Evolutionary conservation across 2,329 filamentous ascomycete species (phyloP), one percentile per base, ranked within the genome.

Genomic region (Xylaria sp.): DNA sequence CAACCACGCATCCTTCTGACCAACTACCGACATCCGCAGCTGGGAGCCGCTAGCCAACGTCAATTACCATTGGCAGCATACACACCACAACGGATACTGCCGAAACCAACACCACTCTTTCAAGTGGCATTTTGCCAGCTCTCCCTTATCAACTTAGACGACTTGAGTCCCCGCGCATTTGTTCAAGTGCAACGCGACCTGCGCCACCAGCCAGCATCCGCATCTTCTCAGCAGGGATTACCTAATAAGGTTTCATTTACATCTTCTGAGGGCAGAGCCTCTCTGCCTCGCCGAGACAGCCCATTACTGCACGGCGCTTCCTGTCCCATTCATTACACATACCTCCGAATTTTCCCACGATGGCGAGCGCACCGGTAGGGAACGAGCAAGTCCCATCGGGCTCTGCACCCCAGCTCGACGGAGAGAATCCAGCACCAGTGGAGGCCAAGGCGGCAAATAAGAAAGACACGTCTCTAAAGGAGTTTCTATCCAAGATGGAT

Each of bases 401-500:
- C 14, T 72, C 68, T n/a, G 69, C 72, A 4, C 73, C 74, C 50
- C 74, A 76, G 67, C 65, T 55, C 48, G 74, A 78, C 45, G 73
- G 70, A 24, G 70, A 72, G 12, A 66, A 70, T 21, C 65, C 72
- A 0, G 30, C 72, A 1, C 36, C 69, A 21, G 50, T 67, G 27
- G 90, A 92, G 67, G 81, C 89, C 48, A 89, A 88, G 76, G 83
- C 93, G 71, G 90, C 92, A 1, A 90, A 91, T 61, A 93, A 94
- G 79, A 98, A 98, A 82, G 96, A 99, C 82, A 91, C 92, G 21
- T 97, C 92, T 47, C 83, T 99, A 72, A 92, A 94, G 77, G 95
- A 98, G 81, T 98, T 99, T 78, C 81, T 99, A 19, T 88, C 88
- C 72, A 98, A 97, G 85, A 98, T 99, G 91, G 96, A 99, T 78